A percentile compares a stretch with the other conserved stretches of the same genome.
These are phyloP conservation scores for Dictyostelium capitatum DNA, from an alignment of 78 protist species.

Conservation along the genomic window DNA sequence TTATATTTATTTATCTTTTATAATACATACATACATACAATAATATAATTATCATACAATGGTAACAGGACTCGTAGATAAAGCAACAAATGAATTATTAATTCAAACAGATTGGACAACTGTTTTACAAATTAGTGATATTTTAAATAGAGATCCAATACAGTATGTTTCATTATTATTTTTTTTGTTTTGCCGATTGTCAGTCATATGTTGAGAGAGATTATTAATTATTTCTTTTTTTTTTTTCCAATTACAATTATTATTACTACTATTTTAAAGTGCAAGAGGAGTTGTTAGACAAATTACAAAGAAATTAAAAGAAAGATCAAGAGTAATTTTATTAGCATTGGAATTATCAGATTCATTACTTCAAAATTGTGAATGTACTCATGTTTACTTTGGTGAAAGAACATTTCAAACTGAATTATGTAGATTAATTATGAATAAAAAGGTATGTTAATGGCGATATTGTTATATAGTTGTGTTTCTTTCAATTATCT, in stretches of 20 bases:
- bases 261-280: slow-evolving; percentile 2
- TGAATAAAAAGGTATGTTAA: slow-evolving; percentile 61
- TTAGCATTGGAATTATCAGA: slow-evolving; percentile 76
- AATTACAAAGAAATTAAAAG: slow-evolving; percentile 57
- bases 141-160: slow-evolving; percentile 48
- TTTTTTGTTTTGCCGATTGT: not conserved
- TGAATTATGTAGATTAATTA: slow-evolving; percentile 44
- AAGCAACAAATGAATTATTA: slow-evolving; percentile 69
- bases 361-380: slow-evolving; percentile 60
- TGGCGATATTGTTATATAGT: not conserved
- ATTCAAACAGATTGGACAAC: slow-evolving; percentile 79
- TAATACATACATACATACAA: not conserved
- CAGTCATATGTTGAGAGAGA: no score
- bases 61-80: slow-evolving; percentile 60
- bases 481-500: not conserved
- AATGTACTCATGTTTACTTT: slow-evolving; percentile 71
- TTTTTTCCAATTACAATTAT: not conserved
- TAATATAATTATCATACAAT: not conserved
- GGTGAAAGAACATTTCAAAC: slow-evolving; percentile 67
- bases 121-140: slow-evolving; percentile 65
- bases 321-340: slow-evolving; percentile 72
- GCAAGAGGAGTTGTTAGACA: slow-evolving; percentile 74
- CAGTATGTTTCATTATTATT: slow-evolving; percentile 30
- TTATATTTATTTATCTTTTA: not conserved
- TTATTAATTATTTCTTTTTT: not conserved